phyloP scores from a whole-genome alignment of 192 early-diverging fungal genomes.

The Chytriomyces hyalinus region DNA sequence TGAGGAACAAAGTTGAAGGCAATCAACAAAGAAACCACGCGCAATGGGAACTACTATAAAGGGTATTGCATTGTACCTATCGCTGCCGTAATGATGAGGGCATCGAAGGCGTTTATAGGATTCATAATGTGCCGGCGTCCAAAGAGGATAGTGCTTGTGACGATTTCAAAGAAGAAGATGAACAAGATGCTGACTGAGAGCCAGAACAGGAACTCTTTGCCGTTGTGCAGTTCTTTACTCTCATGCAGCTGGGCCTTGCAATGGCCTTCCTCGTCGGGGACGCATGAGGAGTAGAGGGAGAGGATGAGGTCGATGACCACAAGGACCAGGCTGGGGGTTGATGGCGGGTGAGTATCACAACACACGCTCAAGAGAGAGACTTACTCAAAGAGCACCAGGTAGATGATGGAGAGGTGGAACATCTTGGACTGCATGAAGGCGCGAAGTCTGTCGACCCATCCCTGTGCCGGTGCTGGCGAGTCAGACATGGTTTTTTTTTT shows the following conservation, averaged over 20 bases:
- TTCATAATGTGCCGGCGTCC: not conserved
- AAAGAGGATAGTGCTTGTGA: not conserved
- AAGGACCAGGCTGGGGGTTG: not conserved
- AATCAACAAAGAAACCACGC: not conserved
- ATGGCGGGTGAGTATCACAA: not conserved
- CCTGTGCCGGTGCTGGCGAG: too few relatives aligned
- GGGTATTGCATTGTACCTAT: not conserved
- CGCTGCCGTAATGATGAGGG: not conserved
- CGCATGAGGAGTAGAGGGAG: constrained; percentile 1
- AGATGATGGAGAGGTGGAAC: not conserved
- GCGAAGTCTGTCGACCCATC: not conserved
- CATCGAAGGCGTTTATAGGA: not conserved
- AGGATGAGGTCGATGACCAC: not conserved
- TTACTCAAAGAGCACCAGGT: not conserved
- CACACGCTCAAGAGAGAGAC: not conserved
- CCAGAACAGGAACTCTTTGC: not conserved
- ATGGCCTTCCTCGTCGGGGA: not conserved
- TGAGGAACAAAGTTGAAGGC: not conserved
- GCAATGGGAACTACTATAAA: too few relatives aligned
- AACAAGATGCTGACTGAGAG: not conserved
- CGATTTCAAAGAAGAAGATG: not conserved
- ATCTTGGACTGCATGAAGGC: not conserved
- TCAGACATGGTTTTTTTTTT: too few relatives aligned
- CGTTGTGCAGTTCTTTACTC: not conserved
- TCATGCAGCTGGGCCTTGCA: not conserved